These are phyloP conservation scores for Saksenaea vasiformis DNA, from an alignment of 371 early-diverging fungal genomes.

Conservation along the genomic window DNA sequence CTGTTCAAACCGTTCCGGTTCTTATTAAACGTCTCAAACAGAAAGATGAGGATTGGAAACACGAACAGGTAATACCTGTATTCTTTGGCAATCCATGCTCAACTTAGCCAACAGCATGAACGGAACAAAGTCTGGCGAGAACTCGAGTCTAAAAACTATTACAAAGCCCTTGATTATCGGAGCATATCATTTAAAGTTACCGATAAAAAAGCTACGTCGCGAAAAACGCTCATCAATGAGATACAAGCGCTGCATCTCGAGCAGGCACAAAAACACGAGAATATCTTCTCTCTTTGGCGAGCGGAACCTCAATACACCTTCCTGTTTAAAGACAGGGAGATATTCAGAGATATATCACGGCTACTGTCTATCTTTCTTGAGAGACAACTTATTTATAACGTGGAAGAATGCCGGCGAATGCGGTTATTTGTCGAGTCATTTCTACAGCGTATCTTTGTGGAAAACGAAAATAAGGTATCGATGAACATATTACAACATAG, in stretches of 20 bases:
- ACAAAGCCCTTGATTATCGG: conserved; percentile 96
- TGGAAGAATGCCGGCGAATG: conserved; percentile 71
- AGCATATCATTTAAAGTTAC: conserved; percentile 82
- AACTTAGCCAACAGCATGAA: conserved; percentile 82
- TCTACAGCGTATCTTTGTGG: conserved; percentile 71
- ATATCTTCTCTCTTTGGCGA: conserved; percentile 1
- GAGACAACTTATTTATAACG: conserved; percentile 49
- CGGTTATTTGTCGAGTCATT: conserved; percentile 74
- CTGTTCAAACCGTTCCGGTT: conserved; percentile 91
- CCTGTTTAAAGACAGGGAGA: conserved; percentile 59
- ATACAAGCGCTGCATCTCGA: conserved; percentile 76
- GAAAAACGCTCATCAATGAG: conserved; percentile 79
- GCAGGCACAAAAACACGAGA: conserved; percentile 1
- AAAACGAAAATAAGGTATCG: background rate
- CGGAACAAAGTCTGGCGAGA: conserved; percentile 97
- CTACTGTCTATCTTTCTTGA: conserved; percentile 60
- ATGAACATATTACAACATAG: background rate
- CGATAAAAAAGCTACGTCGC: conserved; percentile 80
- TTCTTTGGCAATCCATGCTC: conserved; percentile 23
- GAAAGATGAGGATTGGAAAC: conserved; percentile 96
- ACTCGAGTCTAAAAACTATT: conserved; percentile 90
- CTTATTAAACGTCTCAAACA: conserved; percentile 94
- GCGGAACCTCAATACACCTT: conserved; percentile 58
- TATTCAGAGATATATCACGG: conserved; percentile 72
- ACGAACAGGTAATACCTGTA: conserved; percentile 23